Evolutionary conservation across 768 basidiomycete genomes (phyloP).

Genomic region (Hypholoma sublateritium): DNA sequence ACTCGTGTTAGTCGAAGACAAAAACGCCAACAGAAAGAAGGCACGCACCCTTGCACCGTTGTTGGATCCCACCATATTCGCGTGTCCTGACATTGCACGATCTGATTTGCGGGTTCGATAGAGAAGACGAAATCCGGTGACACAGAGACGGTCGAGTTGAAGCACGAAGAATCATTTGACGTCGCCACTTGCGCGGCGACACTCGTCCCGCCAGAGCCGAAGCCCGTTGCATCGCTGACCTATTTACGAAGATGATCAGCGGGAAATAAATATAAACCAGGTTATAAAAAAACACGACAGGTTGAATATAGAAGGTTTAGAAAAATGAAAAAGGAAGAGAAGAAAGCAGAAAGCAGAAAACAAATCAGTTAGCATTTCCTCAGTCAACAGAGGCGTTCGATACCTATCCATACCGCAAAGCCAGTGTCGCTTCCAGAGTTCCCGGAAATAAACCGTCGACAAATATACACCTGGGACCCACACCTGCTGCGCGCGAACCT

Average conservation of each 20-base stretch:
- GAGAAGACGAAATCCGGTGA: slow-evolving; percentile 57
- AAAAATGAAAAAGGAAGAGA: not conserved
- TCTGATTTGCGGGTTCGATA: slow-evolving; percentile 58
- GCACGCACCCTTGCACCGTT: slow-evolving; percentile 51
- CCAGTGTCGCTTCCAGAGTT: too few species aligned
- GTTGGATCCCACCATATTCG: slow-evolving; percentile 66
- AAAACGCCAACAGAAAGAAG: not conserved
- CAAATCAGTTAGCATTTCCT: too few species aligned
- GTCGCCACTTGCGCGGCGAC: slow-evolving; percentile 54
- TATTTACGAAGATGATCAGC: slow-evolving; percentile 12
- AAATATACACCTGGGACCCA: not conserved
- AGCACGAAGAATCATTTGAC: slow-evolving; percentile 60
- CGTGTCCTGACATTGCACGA: slow-evolving; percentile 62
- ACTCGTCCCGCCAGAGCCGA: slow-evolving; percentile 77
- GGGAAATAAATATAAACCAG: not conserved
- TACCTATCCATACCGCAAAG: too few species aligned
- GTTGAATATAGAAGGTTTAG: too few species aligned
- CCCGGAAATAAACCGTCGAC: not conserved
- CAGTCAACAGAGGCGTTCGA: too few species aligned
- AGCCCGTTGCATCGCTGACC: slow-evolving; percentile 39
- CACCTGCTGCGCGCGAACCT: not conserved
- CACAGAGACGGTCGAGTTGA: slow-evolving; percentile 46
- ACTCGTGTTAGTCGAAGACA: not conserved
- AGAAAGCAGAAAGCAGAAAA: not conserved
- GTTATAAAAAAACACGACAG: too few species aligned